Evolutionary conservation across 495 filamentous ascomycete genomes (phyloP).

Genomic region (Gamarada debralockiae): DNA sequence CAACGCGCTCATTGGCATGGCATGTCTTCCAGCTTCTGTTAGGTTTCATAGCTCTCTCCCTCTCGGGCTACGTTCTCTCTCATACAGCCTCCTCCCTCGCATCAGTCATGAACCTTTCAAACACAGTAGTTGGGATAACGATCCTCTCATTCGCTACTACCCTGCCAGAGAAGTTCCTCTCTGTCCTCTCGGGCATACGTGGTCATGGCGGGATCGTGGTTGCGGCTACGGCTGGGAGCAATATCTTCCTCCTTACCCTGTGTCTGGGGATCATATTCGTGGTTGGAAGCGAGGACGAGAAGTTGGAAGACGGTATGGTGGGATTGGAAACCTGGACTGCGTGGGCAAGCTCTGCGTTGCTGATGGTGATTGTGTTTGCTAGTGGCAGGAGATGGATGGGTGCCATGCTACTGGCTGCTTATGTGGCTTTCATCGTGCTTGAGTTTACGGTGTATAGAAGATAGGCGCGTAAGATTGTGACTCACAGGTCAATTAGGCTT

Average conservation of each 20-base stretch:
- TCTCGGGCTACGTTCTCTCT: conserved; percentile 46
- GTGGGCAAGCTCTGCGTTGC: conserved; percentile 31
- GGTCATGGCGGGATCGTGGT: conserved; percentile 47
- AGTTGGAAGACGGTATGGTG: conserved; percentile 19
- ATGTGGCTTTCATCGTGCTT: conserved; percentile 35
- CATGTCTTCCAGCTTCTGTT: conserved; percentile 43
- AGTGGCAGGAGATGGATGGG: conserved; percentile 35
- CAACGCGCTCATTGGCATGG: conserved; percentile 11
- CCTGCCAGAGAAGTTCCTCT: conserved; percentile 51
- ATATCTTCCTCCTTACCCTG: conserved; percentile 50
- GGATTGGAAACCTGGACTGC: conserved; percentile 33
- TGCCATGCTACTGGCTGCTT: conserved; percentile 30
- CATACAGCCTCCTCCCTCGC: conserved; percentile 36
- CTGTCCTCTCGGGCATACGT: conserved; percentile 40
- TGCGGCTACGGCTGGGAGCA: conserved; percentile 51
- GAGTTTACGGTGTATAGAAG: conserved; percentile 31
- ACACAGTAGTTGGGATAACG: conserved; percentile 45
- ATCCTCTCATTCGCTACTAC: conserved; percentile 55
- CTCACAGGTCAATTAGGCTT: too few relatives aligned
- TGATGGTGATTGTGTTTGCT: conserved; percentile 30
- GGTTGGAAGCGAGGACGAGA: conserved; percentile 17
- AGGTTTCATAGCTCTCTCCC: conserved; percentile 41
- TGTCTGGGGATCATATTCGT: conserved; percentile 43
- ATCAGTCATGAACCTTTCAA: conserved; percentile 37
- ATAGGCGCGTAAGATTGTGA: not conserved